Percentiles rank a stretch among this genome's conserved stretches.
These are phyloP conservation scores for Neurospora sp. DNA, from an alignment of 495 filamentous ascomycete genomes.

Conservation along the genomic window DNA sequence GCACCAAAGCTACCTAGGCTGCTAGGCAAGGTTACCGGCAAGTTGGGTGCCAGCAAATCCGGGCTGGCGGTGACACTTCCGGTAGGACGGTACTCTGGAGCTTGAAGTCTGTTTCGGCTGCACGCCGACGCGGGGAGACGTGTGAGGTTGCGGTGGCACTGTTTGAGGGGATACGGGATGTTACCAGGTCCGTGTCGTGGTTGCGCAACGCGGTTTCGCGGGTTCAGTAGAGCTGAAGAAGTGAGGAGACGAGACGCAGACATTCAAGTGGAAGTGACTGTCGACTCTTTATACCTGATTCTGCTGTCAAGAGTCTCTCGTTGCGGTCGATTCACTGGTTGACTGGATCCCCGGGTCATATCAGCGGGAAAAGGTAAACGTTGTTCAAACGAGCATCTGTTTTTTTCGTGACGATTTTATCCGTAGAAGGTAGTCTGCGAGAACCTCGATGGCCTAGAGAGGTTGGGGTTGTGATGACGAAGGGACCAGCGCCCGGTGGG, in stretches of 20 bases:
- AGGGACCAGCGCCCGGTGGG: not conserved
- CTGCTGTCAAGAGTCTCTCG: not conserved
- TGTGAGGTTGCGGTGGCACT: slow-evolving; percentile 1
- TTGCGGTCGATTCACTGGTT: not conserved
- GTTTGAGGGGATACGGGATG: not conserved
- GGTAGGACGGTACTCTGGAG: slow-evolving; percentile 3
- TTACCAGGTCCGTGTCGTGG: not conserved
- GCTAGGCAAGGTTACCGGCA: slow-evolving; percentile 12
- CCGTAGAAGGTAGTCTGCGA: not conserved
- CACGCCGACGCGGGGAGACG: not conserved
- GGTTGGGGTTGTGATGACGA: not conserved
- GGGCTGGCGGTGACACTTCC: slow-evolving; percentile 3
- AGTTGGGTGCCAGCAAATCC: slow-evolving; percentile 18
- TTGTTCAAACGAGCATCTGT: not conserved
- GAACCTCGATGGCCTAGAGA: not conserved
- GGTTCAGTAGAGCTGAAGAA: not conserved
- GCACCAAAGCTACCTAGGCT: slow-evolving; percentile 2
- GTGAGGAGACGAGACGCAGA: not conserved
- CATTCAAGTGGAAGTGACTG: not conserved
- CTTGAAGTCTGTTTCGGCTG: not conserved
- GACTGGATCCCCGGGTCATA: not conserved
- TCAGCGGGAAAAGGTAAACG: not conserved
- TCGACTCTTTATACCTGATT: not conserved
- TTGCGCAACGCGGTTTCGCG: not conserved
- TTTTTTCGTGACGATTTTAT: not conserved